Conservation (phyloP, 371 early-diverging fungal genomes). For the Mucor sp. region DNA sequence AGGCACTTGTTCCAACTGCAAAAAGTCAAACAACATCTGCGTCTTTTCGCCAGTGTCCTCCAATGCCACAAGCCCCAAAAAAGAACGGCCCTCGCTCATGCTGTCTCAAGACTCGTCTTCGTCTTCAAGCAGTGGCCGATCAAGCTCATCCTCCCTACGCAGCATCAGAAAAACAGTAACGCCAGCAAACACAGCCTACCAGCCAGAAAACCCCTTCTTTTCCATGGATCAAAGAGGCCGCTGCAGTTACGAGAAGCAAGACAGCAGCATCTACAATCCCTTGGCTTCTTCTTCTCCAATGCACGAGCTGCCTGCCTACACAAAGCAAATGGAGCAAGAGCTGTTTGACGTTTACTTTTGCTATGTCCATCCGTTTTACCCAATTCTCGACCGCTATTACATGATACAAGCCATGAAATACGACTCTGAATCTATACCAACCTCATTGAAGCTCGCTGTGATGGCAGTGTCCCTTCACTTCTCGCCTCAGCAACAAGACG, state of each 20-base stretch:
- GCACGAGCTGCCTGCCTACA: not conserved
- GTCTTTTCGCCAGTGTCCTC: constrained; percentile 22
- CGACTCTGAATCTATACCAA: not conserved
- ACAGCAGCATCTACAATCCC: not conserved
- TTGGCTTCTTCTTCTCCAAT: not conserved
- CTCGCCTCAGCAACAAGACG: not conserved
- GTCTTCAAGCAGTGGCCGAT: not conserved
- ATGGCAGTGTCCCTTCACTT: constrained; percentile 17
- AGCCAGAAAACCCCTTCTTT: constrained; percentile 11
- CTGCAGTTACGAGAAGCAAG: constrained; percentile 21
- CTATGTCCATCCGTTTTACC: constrained; percentile 65
- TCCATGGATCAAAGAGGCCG: constrained; percentile 19
- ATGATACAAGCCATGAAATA: not conserved
- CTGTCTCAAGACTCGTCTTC: not conserved
- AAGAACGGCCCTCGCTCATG: not conserved
- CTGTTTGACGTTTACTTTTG: constrained; percentile 66
- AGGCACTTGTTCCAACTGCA: constrained; percentile 40
- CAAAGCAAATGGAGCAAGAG: constrained; percentile 38
- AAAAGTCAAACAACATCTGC: constrained; percentile 21
- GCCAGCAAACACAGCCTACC: not conserved
- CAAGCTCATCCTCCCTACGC: not conserved
- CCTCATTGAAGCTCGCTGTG: constrained; percentile 8
- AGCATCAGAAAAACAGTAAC: not conserved
- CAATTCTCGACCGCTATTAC: constrained; percentile 41
- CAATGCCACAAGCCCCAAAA: not conserved